phyloP scores from a whole-genome alignment of 768 basidiomycete species.

The Hericium erinaceus region DNA sequence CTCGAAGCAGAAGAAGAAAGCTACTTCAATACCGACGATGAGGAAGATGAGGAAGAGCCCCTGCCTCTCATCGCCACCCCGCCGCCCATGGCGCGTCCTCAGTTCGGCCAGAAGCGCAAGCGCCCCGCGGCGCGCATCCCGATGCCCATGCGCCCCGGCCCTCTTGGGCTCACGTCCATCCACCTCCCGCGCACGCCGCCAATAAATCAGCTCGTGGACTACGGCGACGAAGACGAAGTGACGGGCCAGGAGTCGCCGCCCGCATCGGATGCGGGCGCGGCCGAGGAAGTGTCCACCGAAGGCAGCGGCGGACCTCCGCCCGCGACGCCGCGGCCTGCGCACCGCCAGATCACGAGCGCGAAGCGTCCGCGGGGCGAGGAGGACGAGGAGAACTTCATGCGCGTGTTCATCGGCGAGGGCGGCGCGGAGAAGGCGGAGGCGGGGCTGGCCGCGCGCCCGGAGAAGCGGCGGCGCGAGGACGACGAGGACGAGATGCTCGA shows the following conservation, averaged over 20 bases:
- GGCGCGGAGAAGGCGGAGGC: conserved; percentile 3
- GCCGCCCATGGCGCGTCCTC: conserved; percentile 11
- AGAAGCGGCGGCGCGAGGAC: conserved; percentile 34
- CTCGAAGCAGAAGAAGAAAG: conserved; percentile 80
- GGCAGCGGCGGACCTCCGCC: background rate
- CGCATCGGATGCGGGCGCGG: conserved; percentile 11
- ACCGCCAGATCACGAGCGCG: background rate
- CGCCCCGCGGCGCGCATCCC: conserved; percentile 26
- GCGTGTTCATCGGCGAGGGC: conserved; percentile 1
- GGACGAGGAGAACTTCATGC: background rate
- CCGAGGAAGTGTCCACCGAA: background rate
- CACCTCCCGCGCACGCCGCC: conserved; percentile 39
- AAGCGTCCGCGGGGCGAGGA: background rate
- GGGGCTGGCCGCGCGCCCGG: conserved; percentile 37
- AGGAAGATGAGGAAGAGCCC: conserved; percentile 45
- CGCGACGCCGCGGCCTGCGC: background rate
- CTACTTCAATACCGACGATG: conserved; percentile 88
- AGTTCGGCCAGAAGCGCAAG: conserved; percentile 19
- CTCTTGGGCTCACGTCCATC: conserved; percentile 14
- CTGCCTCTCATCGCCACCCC: conserved; percentile 24
- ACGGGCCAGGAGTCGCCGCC: conserved; percentile 24
- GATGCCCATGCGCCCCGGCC: conserved; percentile 24
- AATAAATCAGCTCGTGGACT: conserved; percentile 61
- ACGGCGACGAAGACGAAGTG: conserved; percentile 69
- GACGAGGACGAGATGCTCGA: conserved; percentile 67